Percentiles rank a stretch among this genome's conserved stretches.
Conservation (phyloP, 169 alveolate species). For the Plasmodium reichenowi region DNA sequence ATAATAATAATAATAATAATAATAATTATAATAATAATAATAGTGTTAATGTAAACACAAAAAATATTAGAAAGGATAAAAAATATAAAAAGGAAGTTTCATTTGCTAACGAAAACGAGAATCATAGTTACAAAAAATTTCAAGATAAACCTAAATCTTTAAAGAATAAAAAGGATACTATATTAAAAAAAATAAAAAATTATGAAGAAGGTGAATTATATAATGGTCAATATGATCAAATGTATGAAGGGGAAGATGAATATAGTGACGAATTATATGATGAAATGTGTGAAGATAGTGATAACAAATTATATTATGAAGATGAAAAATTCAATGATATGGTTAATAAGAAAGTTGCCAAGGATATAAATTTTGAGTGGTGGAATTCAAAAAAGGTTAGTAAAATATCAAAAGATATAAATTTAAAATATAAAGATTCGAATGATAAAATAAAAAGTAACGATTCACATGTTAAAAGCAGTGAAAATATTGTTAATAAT, state of each 20-base stretch:
- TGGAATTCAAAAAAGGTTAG: constrained; percentile 29
- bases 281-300: not conserved
- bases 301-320: not conserved
- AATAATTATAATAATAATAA: not conserved
- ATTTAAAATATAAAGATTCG: not conserved
- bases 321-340: constrained; percentile 13
- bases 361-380: constrained; percentile 69
- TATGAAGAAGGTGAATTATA: constrained; percentile 12
- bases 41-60: not conserved
- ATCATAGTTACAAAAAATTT: not conserved
- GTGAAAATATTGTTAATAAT: not conserved
- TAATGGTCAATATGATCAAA: constrained; percentile 11
- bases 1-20: not conserved
- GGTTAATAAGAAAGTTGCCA: constrained; percentile 42
- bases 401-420: not conserved
- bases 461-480: too few species aligned
- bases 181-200: not conserved
- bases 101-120: not conserved
- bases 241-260: constrained; percentile 22
- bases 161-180: not conserved
- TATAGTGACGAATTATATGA: constrained; percentile 13
- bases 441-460: not conserved
- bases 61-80: constrained; percentile 10
- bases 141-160: not conserved
- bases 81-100: not conserved